A percentile compares a stretch with the other conserved stretches of the same genome.
phyloP scores from a whole-genome alignment of 495 filamentous ascomycete genomes.

The Lophium mytilinum region DNA sequence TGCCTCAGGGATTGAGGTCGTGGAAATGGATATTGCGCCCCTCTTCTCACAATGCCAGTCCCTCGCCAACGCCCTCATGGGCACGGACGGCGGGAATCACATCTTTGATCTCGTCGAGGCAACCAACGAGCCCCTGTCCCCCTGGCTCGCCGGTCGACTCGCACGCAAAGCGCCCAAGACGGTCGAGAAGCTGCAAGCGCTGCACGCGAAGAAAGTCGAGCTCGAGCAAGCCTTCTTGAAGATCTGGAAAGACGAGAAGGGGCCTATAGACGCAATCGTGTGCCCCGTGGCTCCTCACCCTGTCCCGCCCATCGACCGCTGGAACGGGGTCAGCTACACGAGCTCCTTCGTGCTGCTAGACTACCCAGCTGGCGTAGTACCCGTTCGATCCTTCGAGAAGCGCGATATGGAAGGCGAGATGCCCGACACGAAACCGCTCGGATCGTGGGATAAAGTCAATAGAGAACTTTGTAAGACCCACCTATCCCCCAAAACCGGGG shows the following conservation, averaged over 20 bases:
- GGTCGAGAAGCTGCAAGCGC: constrained; percentile 38
- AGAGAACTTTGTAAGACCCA: constrained; percentile 49
- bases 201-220: constrained; percentile 43
- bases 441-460: constrained; percentile 56
- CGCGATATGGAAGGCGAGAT: constrained; percentile 46
- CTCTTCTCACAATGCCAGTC: constrained; percentile 45
- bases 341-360: constrained; percentile 54
- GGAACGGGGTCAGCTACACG: constrained; percentile 55
- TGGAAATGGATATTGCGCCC: constrained; percentile 45
- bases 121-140: constrained; percentile 48
- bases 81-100: constrained; percentile 43
- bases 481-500: background rate
- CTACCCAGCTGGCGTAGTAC: constrained; percentile 52
- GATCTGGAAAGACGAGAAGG: constrained; percentile 43
- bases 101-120: constrained; percentile 49
- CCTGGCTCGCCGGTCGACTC: constrained; percentile 48
- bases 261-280: constrained; percentile 33
- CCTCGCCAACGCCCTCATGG: constrained; percentile 50
- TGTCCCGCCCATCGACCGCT: constrained; percentile 53
- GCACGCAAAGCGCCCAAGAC: constrained; percentile 36
- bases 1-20: constrained; percentile 39
- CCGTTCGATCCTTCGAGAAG: constrained; percentile 42
- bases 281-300: constrained; percentile 39
- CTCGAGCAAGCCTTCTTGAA: constrained; percentile 48
- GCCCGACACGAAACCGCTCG: constrained; percentile 31